phyloP scores from a whole-genome alignment of 495 filamentous ascomycete species.

The Penicillium verhagenii region DNA sequence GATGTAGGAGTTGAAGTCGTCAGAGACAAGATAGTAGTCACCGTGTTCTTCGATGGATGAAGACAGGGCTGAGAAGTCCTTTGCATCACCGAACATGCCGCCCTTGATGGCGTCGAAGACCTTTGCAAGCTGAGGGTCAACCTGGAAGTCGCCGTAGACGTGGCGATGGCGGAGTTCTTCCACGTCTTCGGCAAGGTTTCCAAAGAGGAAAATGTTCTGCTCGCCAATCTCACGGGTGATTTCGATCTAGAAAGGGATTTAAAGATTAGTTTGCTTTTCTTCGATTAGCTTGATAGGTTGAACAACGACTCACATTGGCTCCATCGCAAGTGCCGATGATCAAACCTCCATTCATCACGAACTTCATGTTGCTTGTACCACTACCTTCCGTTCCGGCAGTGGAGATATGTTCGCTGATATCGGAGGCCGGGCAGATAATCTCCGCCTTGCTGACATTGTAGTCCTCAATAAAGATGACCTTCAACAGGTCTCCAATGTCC shows the following conservation, averaged over 20 bases:
- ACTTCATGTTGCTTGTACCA: constrained; percentile 91
- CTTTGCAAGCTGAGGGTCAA: constrained; percentile 70
- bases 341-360: constrained; percentile 92
- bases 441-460: constrained; percentile 99
- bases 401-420: constrained; percentile 98
- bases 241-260: constrained; percentile 65
- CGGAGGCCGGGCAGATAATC: constrained; percentile 90
- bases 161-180: constrained; percentile 93
- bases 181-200: constrained; percentile 93
- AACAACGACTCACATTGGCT: constrained; percentile 71
- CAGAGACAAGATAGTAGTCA: constrained; percentile 95
- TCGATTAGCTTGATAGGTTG: not conserved
- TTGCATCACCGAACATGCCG: constrained; percentile 73
- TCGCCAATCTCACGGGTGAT: constrained; percentile 97
- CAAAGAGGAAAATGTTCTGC: constrained; percentile 97
- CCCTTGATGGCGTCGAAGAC: constrained; percentile 82
- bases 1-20: constrained; percentile 93
- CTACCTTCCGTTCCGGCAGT: constrained; percentile 88
- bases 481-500: constrained; percentile 89
- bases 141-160: constrained; percentile 71
- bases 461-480: constrained; percentile 96
- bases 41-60: constrained; percentile 85
- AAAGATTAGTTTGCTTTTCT: not conserved
- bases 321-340: constrained; percentile 98
- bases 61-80: constrained; percentile 75